Conservation (phyloP, 176 grass and related monocot genomes). For the Dactylis glomerata region DNA sequence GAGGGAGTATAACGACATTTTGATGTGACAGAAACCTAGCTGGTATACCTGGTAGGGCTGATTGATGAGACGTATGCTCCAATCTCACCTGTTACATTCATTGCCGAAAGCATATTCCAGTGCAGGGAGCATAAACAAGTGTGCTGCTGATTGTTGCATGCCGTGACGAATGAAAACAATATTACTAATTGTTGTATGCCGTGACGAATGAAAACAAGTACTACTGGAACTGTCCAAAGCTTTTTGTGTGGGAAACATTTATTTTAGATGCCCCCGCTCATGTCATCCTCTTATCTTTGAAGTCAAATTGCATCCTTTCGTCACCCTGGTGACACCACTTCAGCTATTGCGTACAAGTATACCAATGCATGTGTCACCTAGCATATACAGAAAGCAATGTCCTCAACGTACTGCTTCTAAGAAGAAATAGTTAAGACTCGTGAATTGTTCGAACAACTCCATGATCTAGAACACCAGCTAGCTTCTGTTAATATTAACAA, state of each 20-base stretch:
- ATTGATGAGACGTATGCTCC: too few species aligned
- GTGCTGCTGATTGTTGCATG: background rate
- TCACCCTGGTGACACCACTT: background rate
- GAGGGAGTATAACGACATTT: too few species aligned
- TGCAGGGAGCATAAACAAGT: background rate
- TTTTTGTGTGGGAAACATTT: background rate
- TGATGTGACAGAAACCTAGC: too few species aligned
- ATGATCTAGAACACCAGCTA: too few species aligned
- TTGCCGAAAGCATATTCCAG: conserved; percentile 30
- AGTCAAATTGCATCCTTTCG: conserved; percentile 12
- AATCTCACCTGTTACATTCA: too few species aligned
- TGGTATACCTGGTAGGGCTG: too few species aligned
- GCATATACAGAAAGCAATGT: background rate
- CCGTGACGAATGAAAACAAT: background rate
- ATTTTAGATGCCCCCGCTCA: background rate
- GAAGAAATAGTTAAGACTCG: background rate
- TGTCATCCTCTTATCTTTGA: background rate
- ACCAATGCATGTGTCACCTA: background rate
- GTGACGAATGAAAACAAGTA: background rate
- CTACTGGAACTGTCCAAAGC: background rate
- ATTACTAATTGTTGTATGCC: too few species aligned
- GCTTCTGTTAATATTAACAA: too few species aligned
- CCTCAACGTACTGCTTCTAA: background rate
- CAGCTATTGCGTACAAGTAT: background rate
- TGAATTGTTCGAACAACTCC: too few species aligned